Conservation (phyloP, 345 rosid species). For the Draba incana region DNA sequence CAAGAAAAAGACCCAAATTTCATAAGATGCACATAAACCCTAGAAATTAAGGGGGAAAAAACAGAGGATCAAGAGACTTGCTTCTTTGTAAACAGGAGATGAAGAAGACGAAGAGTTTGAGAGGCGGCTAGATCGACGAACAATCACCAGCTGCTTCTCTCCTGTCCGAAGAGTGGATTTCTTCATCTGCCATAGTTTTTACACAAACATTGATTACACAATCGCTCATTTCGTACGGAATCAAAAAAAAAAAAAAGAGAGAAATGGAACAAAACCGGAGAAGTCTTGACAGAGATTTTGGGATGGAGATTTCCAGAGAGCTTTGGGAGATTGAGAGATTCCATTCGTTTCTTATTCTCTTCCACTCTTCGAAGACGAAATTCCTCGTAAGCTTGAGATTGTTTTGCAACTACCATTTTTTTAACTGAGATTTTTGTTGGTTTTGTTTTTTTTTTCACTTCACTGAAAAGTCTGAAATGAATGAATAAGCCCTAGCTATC, state of each 20-base stretch:
- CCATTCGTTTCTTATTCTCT: slow-evolving; percentile 87
- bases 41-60: background rate
- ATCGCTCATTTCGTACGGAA: background rate
- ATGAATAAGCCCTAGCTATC: background rate
- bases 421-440: background rate
- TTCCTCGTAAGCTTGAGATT: slow-evolving; percentile 57
- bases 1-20: slow-evolving; percentile 9
- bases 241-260: background rate
- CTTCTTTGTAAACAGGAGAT: slow-evolving; percentile 65
- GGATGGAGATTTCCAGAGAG: slow-evolving; percentile 58
- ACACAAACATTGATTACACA: background rate
- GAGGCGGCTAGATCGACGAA: slow-evolving; percentile 71
- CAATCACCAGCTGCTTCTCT: slow-evolving; percentile 52
- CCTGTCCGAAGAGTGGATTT: slow-evolving; percentile 42
- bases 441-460: background rate
- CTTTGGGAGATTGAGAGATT: slow-evolving; percentile 68
- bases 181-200: slow-evolving; percentile 46
- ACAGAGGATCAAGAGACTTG: slow-evolving; percentile 20
- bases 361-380: slow-evolving; percentile 60
- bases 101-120: slow-evolving; percentile 47
- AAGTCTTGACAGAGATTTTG: slow-evolving; percentile 45
- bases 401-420: slow-evolving; percentile 48
- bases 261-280: slow-evolving; percentile 46
- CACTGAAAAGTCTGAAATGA: too few species aligned
- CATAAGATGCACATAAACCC: slow-evolving; percentile 12